Evolutionary conservation across 768 basidiomycete genomes (phyloP), one percentile per base, ranked within the genome.

Genomic region (Pisolithus sp.): DNA sequence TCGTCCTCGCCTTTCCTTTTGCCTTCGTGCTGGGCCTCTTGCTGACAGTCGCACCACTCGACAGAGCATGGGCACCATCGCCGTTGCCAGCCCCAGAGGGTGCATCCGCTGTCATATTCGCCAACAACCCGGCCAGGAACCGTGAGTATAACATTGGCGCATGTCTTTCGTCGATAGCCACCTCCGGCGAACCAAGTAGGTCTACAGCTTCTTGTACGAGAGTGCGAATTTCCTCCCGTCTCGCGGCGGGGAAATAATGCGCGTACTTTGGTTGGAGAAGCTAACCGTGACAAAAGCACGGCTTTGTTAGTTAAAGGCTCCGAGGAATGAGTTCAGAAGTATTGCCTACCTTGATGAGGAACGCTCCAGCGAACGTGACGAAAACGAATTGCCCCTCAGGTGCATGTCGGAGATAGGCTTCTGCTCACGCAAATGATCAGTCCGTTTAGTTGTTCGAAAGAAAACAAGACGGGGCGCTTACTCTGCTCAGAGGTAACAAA

Each of bases 381-480:
- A 91, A 89, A 9, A 91, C 82, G 53, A 81, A 83, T 57, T 90
- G 84, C 0, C 85, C 82, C 62, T 89, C 88, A 2, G 89, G 87
- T 0, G 86, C 89, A 61, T 87, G 85, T 4, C 83, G 77, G 48
- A 85, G 75, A 54, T 77, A 83, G 24, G 73, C 68, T 45, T 73
- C 81, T 82, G 65, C 20, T 52, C 41, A 39, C 30, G 44, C 17
- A 36, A 56, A 17, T 58, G 47, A 56, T 9, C 26, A 28, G 13
- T 37, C 48, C 4, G 6, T 10, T 44, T 30, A 23, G 13, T 7
- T 15, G 5, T 21, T 17, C 21, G 15, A 34, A 34, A 50, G 39
- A 17, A n/a, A 36, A 48, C 30, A 20, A 47, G n/a, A 36, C 34
- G 10, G 4, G 20, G 15, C 7, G 69, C 78, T 46, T 46, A 83